Evolutionary conservation across 129 eudicot genomes (phyloP).

Genomic region (Chrysanthemum lavandulifolium): DNA sequence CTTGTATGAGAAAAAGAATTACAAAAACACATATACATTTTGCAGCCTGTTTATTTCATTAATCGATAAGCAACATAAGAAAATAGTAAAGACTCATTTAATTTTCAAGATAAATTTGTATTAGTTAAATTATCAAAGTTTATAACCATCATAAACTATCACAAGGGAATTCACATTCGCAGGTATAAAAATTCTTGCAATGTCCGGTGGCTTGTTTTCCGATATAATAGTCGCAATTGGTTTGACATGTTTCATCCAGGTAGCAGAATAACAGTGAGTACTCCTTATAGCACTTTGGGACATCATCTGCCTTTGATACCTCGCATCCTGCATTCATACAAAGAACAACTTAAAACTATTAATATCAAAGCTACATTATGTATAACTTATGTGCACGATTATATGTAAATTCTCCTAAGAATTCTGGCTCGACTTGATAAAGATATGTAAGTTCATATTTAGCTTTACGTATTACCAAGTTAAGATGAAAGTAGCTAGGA

Average conservation of each 20-base stretch:
- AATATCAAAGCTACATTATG: no score
- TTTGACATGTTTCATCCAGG: neutral
- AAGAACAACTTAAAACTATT: neutral
- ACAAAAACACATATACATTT: no score
- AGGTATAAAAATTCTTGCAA: constrained; percentile 13
- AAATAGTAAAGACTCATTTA: no score
- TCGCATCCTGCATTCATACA: no score
- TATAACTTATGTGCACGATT: no score
- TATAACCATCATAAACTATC: neutral
- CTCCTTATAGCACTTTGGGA: no score
- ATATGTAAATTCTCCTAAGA: neutral
- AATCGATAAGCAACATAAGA: neutral
- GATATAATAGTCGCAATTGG: neutral
- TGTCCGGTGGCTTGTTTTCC: neutral
- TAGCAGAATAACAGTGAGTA: no score
- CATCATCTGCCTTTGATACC: no score
- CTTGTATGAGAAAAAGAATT: no score
- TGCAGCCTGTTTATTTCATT: neutral
- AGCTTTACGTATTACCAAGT: neutral
- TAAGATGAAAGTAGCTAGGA: neutral
- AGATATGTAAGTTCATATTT: neutral
- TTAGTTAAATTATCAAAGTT: no score
- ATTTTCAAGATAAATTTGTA: no score
- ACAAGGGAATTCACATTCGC: neutral
- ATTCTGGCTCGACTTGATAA: neutral